These are phyloP conservation scores for Stachybotrys chartarum DNA, from an alignment of 2,329 filamentous ascomycete species.

Conservation along the genomic window DNA sequence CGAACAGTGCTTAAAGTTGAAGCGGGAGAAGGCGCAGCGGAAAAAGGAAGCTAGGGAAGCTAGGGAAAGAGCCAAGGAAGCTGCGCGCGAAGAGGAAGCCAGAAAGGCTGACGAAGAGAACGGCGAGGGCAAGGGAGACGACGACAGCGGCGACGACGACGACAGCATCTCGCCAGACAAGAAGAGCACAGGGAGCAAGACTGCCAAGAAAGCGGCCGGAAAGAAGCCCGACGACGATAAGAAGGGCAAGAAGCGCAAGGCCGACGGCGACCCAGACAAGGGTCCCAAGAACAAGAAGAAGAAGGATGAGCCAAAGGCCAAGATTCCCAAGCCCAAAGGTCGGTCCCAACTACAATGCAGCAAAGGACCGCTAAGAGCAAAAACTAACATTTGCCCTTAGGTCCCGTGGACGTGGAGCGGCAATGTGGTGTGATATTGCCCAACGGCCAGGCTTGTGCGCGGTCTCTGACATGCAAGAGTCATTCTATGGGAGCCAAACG, in stretches of 20 bases:
- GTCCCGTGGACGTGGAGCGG: conserved; percentile 87
- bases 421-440: conserved; percentile 85
- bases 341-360: conserved; percentile 5
- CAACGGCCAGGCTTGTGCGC: conserved; percentile 80
- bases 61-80: conserved; percentile 56
- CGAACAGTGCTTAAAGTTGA: conserved; percentile 73
- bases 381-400: conserved; percentile 24
- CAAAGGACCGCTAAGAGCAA: background rate
- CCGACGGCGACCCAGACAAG: conserved; percentile 70
- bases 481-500: conserved; percentile 94
- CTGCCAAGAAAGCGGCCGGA: conserved; percentile 55
- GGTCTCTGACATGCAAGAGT: conserved; percentile 87
- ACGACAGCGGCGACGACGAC: conserved; percentile 37
- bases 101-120: conserved; percentile 43
- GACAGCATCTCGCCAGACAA: conserved; percentile 33
- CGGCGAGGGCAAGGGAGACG: conserved; percentile 42
- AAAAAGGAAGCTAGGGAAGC: conserved; percentile 71
- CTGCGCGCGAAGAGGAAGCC: conserved; percentile 50
- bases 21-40: conserved; percentile 72
- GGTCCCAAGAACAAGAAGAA: conserved; percentile 87
- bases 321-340: conserved; percentile 78
- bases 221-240: conserved; percentile 62
- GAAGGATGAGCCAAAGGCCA: conserved; percentile 84
- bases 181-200: conserved; percentile 33
- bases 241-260: conserved; percentile 73